phyloP scores from a whole-genome alignment of 2,329 filamentous ascomycete genomes.

The Lanzia echinophila region DNA sequence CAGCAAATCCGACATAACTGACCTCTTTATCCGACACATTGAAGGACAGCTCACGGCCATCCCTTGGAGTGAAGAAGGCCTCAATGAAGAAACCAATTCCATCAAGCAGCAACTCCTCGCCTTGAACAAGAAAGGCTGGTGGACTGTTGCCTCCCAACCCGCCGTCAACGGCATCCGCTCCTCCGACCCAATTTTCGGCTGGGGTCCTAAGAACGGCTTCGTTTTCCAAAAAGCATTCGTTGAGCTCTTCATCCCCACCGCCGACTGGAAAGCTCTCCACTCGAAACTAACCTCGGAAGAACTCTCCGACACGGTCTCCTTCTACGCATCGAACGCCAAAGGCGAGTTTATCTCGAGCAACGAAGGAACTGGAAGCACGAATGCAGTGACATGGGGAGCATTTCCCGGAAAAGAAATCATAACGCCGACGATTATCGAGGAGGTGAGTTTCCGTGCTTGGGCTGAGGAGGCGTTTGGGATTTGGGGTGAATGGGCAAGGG shows the following conservation, averaged over 20 bases:
- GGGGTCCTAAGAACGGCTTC: slow-evolving; percentile 87
- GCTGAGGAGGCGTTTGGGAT: slow-evolving; percentile 93
- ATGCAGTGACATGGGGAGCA: slow-evolving; percentile 94
- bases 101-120: slow-evolving; percentile 70
- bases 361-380: slow-evolving; percentile 51
- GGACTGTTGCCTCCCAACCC: slow-evolving; percentile 93
- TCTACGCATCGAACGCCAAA: slow-evolving; percentile 74
- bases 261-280: slow-evolving; percentile 64
- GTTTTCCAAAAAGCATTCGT: slow-evolving; percentile 99
- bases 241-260: slow-evolving; percentile 78
- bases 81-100: slow-evolving; percentile 74
- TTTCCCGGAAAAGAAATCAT: slow-evolving; percentile 95
- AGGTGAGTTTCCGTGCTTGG: slow-evolving; percentile 91
- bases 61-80: slow-evolving; percentile 88
- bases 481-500: slow-evolving; percentile 86
- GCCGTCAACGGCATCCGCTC: slow-evolving; percentile 82
- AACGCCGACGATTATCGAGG: slow-evolving; percentile 93
- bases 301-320: slow-evolving; percentile 64
- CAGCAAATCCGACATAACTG: slow-evolving; percentile 63
- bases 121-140: slow-evolving; percentile 81
- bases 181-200: slow-evolving; percentile 75
- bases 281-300: slow-evolving; percentile 52
- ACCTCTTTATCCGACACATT: slow-evolving; percentile 75
- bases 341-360: slow-evolving; percentile 76
- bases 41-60: slow-evolving; percentile 72